phyloP scores from a whole-genome alignment of 805 yeast species.

The Ascoidea asiatica region DNA sequence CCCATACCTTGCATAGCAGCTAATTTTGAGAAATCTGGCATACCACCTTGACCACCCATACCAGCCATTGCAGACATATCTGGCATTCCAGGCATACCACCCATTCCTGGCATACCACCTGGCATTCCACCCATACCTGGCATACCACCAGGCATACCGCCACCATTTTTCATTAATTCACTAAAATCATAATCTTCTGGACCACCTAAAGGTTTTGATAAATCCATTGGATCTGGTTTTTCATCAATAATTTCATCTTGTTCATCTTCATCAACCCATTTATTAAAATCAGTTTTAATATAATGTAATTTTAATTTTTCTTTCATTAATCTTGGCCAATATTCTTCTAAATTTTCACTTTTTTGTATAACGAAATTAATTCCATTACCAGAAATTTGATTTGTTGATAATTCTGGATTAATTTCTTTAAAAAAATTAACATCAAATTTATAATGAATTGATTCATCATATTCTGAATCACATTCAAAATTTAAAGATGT shows the following conservation, averaged over 20 bases:
- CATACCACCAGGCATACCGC: conserved; percentile 23
- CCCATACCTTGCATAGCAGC: conserved; percentile 13
- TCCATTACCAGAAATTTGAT: conserved; percentile 49
- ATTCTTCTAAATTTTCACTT: conserved; percentile 55
- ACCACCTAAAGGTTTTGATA: conserved; percentile 17
- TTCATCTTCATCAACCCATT: conserved; percentile 98
- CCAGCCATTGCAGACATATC: conserved; percentile 24
- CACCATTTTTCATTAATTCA: conserved; percentile 14
- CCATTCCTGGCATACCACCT: conserved; percentile 20
- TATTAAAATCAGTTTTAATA: conserved; percentile 89
- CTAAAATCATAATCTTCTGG: conserved; percentile 17
- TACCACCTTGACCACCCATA: conserved; percentile 19
- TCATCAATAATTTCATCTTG: conserved; percentile 46
- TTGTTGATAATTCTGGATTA: conserved; percentile 35
- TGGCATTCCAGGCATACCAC: conserved; percentile 21
- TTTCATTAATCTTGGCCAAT: conserved; percentile 92
- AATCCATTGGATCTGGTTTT: conserved; percentile 33
- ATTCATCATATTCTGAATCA: conserved; percentile 29
- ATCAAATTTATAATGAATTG: conserved; percentile 39
- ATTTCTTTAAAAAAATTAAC: conserved; percentile 70
- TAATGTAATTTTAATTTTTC: conserved; percentile 68
- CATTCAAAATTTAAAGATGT: conserved; percentile 40
- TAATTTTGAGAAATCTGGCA: conserved; percentile 13
- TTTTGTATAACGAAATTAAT: conserved; percentile 53
- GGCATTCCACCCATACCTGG: conserved; percentile 16